Percentiles rank a stretch among this genome's conserved stretches.
Evolutionary conservation across 2,329 filamentous ascomycete species (phyloP).

Genomic region (Chaetomium globosum): DNA sequence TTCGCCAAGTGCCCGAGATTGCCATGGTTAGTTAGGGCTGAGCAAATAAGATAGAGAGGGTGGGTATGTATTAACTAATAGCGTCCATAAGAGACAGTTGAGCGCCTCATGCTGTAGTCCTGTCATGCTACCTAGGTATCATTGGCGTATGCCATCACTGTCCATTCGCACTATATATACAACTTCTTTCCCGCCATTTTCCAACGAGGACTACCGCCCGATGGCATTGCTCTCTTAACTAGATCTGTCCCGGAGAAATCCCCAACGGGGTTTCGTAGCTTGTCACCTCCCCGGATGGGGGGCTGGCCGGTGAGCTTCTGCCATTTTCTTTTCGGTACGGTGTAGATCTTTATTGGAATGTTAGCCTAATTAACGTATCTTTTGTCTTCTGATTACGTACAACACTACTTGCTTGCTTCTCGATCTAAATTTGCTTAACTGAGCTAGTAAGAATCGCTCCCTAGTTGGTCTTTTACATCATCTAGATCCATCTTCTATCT

Average conservation of each 20-base stretch:
- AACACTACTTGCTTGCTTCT: too few species aligned
- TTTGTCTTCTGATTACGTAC: too few species aligned
- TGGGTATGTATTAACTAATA: not conserved
- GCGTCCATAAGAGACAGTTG: not conserved
- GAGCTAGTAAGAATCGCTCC: too few species aligned
- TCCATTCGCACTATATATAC: not conserved
- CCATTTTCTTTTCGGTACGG: not conserved
- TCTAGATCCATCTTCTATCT: too few species aligned
- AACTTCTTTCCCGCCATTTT: not conserved
- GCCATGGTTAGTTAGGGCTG: not conserved
- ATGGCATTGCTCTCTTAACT: too few species aligned
- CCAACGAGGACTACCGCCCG: too few species aligned
- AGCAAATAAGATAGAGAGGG: not conserved
- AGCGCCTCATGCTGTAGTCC: too few species aligned
- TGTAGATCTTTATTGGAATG: too few species aligned
- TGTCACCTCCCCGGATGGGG: not conserved
- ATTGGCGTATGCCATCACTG: not conserved
- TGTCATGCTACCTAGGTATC: too few species aligned
- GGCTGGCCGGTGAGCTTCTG: not conserved
- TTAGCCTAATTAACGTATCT: too few species aligned
- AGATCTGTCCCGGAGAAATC: not conserved
- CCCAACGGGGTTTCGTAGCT: not conserved
- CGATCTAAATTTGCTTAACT: too few species aligned
- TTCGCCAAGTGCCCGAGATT: not conserved
- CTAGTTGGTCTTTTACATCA: too few species aligned